A percentile compares a stretch with the other conserved stretches of the same genome.
Evolutionary conservation across 192 early-diverging fungal genomes (phyloP).

Genomic region (Funneliformis mosseae): DNA sequence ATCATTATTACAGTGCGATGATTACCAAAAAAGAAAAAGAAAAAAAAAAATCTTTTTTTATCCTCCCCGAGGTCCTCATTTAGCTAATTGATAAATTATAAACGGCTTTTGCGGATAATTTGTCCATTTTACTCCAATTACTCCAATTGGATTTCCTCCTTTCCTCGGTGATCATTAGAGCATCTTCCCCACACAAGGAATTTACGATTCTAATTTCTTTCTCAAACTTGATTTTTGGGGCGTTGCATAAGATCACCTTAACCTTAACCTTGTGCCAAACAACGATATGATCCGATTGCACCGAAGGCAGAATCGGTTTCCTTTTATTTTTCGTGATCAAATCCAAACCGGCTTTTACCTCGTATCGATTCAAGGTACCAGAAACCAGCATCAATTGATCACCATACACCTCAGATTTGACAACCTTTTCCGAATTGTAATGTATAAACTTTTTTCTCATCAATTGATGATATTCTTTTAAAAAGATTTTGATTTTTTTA

Average conservation of each 20-base stretch:
- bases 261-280: neutral
- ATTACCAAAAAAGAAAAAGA: too few species aligned
- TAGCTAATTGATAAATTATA: neutral
- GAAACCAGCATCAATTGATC: neutral
- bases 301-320: neutral
- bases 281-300: neutral
- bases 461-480: neutral
- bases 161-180: neutral
- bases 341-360: neutral
- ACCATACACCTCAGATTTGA: neutral
- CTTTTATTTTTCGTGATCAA: neutral
- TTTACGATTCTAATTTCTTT: neutral
- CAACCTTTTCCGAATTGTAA: neutral
- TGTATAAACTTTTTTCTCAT: neutral
- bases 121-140: neutral
- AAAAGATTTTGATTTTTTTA: neutral
- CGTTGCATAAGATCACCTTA: neutral
- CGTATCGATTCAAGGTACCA: neutral
- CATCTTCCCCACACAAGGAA: neutral
- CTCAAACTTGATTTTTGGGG: neutral
- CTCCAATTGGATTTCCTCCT: neutral
- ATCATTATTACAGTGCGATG: too few species aligned
- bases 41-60: neutral
- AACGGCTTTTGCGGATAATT: neutral
- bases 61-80: neutral